A percentile compares a stretch with the other conserved stretches of the same genome.
Conservation (phyloP, 768 basidiomycete genomes). For the Suillus lakei region DNA sequence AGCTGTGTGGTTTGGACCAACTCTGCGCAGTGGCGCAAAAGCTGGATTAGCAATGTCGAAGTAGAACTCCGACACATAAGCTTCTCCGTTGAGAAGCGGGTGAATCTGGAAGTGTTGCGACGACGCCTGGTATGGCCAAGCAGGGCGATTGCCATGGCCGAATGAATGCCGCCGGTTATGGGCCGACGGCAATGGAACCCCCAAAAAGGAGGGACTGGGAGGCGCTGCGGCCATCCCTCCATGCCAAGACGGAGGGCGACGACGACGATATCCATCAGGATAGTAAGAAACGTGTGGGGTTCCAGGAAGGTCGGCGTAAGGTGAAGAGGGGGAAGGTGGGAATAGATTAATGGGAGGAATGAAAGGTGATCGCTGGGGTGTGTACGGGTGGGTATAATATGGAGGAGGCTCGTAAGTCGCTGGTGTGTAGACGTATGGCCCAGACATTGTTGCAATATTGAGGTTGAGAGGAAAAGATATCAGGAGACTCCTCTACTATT, state of each 20-base stretch:
- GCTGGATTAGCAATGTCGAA: conserved; percentile 59
- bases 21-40: conserved; percentile 48
- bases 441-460: conserved; percentile 35
- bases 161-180: conserved; percentile 34
- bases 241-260: conserved; percentile 52
- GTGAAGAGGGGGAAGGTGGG: conserved; percentile 41
- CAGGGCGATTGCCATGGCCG: conserved; percentile 22
- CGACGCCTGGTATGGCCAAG: conserved; percentile 24
- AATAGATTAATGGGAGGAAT: conserved; percentile 43
- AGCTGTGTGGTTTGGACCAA: conserved; percentile 43
- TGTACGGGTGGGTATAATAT: conserved; percentile 37
- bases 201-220: conserved; percentile 28
- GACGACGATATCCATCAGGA: conserved; percentile 26
- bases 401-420: conserved; percentile 39
- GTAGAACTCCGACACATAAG: conserved; percentile 47
- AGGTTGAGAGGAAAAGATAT: background rate
- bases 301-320: conserved; percentile 33
- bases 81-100: conserved; percentile 53
- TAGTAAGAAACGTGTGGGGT: conserved; percentile 31
- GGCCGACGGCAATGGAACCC: conserved; percentile 16
- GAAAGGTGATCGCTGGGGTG: conserved; percentile 47
- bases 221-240: conserved; percentile 27
- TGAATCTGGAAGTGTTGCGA: conserved; percentile 34
- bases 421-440: conserved; percentile 49
- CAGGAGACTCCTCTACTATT: background rate